Conservation (phyloP, 371 early-diverging fungal genomes). For the Funneliformis caledonium region DNA sequence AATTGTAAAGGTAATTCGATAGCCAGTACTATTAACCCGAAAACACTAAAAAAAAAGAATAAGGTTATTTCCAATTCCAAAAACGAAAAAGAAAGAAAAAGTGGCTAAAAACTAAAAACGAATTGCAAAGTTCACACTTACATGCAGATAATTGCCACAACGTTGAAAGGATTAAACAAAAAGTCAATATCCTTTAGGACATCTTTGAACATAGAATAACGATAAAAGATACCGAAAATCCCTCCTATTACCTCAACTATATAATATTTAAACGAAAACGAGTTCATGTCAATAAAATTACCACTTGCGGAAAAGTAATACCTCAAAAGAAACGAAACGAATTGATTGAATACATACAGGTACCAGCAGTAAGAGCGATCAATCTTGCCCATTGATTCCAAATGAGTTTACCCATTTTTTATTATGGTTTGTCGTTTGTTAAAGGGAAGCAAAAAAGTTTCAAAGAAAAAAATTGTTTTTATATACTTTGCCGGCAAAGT, state of each 20-base stretch:
- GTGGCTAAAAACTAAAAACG: neutral
- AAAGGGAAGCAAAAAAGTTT: neutral
- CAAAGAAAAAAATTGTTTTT: neutral
- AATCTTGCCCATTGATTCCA: constrained; percentile 41
- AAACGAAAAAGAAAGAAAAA: too few relatives aligned
- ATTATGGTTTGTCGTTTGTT: neutral
- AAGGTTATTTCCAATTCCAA: too few relatives aligned
- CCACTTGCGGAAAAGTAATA: neutral
- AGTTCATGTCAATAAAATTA: neutral
- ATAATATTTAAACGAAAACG: neutral
- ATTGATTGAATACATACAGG: constrained; percentile 32
- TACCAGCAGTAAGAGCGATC: constrained; percentile 29
- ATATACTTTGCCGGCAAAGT: too few relatives aligned
- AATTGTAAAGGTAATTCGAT: constrained; percentile 25
- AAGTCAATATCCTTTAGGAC: constrained; percentile 4
- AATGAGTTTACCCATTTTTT: constrained; percentile 36
- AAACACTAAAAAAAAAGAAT: neutral
- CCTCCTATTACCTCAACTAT: constrained; percentile 34
- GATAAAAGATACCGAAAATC: constrained; percentile 38
- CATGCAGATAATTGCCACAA: constrained; percentile 26
- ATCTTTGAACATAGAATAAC: neutral
- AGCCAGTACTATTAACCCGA: constrained; percentile 12
- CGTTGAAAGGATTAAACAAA: constrained; percentile 23
- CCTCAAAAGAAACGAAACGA: neutral
- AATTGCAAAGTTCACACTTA: constrained; percentile 4